Conservation (phyloP, 169 alveolate species). For the Plasmodium relictum region DNA sequence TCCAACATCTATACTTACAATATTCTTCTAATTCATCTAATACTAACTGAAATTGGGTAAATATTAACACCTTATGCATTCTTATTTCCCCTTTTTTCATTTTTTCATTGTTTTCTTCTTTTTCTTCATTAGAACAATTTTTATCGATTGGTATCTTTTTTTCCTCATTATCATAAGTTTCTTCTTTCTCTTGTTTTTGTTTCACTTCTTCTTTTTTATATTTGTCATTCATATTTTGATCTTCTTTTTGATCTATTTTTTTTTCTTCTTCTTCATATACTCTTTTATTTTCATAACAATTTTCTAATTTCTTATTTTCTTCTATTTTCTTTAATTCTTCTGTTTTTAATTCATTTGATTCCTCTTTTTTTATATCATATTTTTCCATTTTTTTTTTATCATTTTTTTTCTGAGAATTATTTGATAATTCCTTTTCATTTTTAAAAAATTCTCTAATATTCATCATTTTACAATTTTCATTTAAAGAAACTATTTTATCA, state of each 20-base stretch:
- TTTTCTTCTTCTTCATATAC: background rate
- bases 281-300: background rate
- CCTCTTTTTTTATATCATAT: conserved; percentile 16
- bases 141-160: background rate
- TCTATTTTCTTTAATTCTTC: background rate
- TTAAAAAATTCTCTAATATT: conserved; percentile 70
- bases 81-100: conserved; percentile 16
- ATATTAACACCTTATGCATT: conserved; percentile 92
- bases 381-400: conserved; percentile 44
- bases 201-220: conserved; percentile 11
- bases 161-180: background rate
- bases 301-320: conserved; percentile 9
- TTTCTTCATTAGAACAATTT: background rate
- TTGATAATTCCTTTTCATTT: conserved; percentile 18
- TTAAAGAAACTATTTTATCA: conserved; percentile 19
- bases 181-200: conserved; percentile 25
- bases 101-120: background rate
- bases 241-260: background rate
- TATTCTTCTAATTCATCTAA: conserved; percentile 92
- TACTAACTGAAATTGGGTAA: conserved; percentile 93
- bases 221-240: background rate
- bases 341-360: conserved; percentile 28
- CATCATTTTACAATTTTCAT: conserved; percentile 46
- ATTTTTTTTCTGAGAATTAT: conserved; percentile 19
- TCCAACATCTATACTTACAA: conserved; percentile 93